Evolutionary conservation across 768 basidiomycete species (phyloP), one percentile per base, ranked within the genome.

Genomic region (Myochromella boudieri): DNA sequence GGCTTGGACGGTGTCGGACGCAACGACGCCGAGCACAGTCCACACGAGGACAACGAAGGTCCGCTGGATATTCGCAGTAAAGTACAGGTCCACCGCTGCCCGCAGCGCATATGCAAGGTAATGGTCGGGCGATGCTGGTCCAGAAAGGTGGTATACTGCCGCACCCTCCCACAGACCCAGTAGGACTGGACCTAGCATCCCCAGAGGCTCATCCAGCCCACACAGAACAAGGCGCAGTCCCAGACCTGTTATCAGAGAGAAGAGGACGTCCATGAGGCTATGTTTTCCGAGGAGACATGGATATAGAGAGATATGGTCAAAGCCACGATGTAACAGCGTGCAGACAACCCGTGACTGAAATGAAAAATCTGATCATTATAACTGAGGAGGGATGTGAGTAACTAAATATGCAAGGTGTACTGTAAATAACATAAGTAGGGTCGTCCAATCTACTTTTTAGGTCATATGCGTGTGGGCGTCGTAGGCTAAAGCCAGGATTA

Each of bases 141-240:
- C 32, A 25, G 67, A 68, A 34, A 74, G 58, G 42, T 71, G 69
- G 53, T 75, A 68, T n/a, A 75, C 53, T 15, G 70, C 62, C 22
- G 67, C 60, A 36, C 88, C 87, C 64, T 90, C 87, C 85, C 87
- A 90, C 15, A 89, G 68, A 7, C 77, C 77, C 14, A 77, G 48
- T 11, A 74, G 55, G 11, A 63, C 63, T 24, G 71, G 64, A 14
- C 56, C 54, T 5, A 75, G 40, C 22, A 53, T 60, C 37, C 56
- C 61, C 9, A 61, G 48, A 11, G 64, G 58, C 24, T 60, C 61
- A 21, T 57, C 49, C 25, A 63, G 47, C 25, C 51, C 54, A 15
- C 56, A 50, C 14, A 72, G 60, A 50, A 72, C 60, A 24, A 70
- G 48, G 17, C 75, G 69, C 17, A 75, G 59, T n/a, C 64, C 67